Percentiles rank a stretch among this genome's conserved stretches.
Conservation (phyloP, 2,329 filamentous ascomycete species). For the Epichloe hybrida region DNA sequence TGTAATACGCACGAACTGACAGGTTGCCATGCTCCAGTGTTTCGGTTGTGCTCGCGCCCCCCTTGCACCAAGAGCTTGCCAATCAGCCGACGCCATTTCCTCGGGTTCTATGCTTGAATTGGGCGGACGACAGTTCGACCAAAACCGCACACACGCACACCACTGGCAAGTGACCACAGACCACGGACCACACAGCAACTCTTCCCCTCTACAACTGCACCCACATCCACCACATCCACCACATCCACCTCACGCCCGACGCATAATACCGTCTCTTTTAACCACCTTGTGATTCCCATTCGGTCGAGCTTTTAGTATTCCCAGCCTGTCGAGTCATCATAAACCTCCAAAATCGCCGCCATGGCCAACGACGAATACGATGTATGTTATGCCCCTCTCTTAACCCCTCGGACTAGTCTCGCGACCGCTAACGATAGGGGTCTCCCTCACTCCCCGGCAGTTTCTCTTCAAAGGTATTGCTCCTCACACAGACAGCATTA, state of each 20-base stretch:
- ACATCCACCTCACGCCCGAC: slow-evolving; percentile 1
- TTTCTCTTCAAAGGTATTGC: slow-evolving; percentile 94
- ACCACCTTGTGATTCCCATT: background rate
- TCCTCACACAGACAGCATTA: slow-evolving; percentile 11
- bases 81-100: slow-evolving; percentile 1
- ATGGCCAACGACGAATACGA: slow-evolving; percentile 99
- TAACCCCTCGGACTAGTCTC: slow-evolving; percentile 10
- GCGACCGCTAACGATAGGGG: slow-evolving; percentile 19
- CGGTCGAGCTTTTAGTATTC: background rate
- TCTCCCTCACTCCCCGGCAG: slow-evolving; percentile 31
- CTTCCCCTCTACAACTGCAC: slow-evolving; percentile 5
- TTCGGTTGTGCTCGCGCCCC: background rate
- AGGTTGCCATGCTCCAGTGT: background rate
- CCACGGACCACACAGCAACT: background rate
- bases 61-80: background rate
- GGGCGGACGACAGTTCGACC: background rate
- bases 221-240: background rate
- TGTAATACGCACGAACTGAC: too few species aligned
- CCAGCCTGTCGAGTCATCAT: background rate
- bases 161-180: background rate
- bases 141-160: background rate
- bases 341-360: slow-evolving; percentile 24
- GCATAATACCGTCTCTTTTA: background rate
- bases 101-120: background rate
- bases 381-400: slow-evolving; percentile 44